A percentile compares a stretch with the other conserved stretches of the same genome.
Conservation (phyloP, 805 yeast genomes). For the Candida ipomoeae region DNA sequence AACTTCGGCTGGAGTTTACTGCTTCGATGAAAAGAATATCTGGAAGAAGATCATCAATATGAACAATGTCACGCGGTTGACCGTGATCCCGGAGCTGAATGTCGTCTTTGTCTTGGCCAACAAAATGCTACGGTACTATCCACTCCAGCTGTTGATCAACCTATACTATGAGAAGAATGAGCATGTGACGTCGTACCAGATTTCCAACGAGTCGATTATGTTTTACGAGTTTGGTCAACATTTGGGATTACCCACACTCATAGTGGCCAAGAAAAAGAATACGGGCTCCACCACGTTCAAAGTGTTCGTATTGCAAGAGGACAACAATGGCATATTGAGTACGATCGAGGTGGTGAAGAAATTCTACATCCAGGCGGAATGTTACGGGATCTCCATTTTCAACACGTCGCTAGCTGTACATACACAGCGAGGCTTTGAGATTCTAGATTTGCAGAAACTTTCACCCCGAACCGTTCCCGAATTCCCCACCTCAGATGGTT, state of each 20-base stretch:
- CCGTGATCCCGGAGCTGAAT: constrained; percentile 53
- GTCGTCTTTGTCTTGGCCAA: constrained; percentile 57
- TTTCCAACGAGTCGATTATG: constrained; percentile 46
- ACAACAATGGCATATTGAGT: constrained; percentile 46
- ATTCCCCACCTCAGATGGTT: constrained; percentile 24
- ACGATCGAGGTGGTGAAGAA: constrained; percentile 37
- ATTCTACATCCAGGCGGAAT: constrained; percentile 52
- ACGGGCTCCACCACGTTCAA: constrained; percentile 48
- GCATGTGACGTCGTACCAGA: constrained; percentile 42
- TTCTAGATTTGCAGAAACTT: constrained; percentile 54
- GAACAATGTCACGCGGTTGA: constrained; percentile 52
- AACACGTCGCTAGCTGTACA: constrained; percentile 65
- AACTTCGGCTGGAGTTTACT: constrained; percentile 57
- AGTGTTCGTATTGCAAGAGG: constrained; percentile 55
- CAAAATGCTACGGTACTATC: constrained; percentile 56
- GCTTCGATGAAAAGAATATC: constrained; percentile 40
- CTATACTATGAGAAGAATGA: constrained; percentile 48
- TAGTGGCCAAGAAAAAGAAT: constrained; percentile 52
- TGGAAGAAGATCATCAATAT: constrained; percentile 62
- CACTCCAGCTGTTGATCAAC: constrained; percentile 56
- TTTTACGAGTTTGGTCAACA: constrained; percentile 70
- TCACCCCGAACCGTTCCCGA: constrained; percentile 59
- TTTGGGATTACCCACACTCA: constrained; percentile 54
- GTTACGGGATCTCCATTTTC: constrained; percentile 58
- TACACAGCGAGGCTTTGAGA: constrained; percentile 62